These are phyloP conservation scores for Pythium brachiatum DNA, from an alignment of 352 stramenopile species.

Conservation along the genomic window DNA sequence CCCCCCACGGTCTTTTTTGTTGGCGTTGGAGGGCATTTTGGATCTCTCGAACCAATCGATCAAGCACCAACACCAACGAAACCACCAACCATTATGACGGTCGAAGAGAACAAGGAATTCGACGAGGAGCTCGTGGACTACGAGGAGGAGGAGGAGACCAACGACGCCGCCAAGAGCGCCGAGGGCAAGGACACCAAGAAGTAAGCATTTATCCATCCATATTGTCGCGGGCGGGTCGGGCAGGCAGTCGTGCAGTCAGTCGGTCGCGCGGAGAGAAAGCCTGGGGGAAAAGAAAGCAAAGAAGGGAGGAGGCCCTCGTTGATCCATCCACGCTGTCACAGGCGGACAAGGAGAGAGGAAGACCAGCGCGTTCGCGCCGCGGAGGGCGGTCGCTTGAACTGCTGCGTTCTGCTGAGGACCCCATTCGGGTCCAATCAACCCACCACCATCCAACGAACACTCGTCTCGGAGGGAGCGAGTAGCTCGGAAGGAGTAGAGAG, in stretches of 20 bases:
- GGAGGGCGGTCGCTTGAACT: neutral
- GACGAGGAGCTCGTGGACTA: conserved; percentile 90
- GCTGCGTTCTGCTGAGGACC: neutral
- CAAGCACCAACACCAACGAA: neutral
- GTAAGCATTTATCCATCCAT: conserved; percentile 53
- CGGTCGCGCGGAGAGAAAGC: conserved; percentile 3
- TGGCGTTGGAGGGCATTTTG: conserved; percentile 16
- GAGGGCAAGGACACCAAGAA: conserved; percentile 90
- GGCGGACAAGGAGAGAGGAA: conserved; percentile 1
- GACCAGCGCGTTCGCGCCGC: neutral
- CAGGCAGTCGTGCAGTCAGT: conserved; percentile 12
- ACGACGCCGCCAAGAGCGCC: conserved; percentile 63
- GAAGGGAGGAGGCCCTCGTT: neutral
- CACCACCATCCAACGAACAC: neutral
- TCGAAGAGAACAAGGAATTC: conserved; percentile 88
- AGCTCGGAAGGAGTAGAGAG: conserved; percentile 2
- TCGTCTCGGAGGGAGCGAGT: conserved; percentile 22
- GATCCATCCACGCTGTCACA: neutral
- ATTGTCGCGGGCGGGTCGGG: conserved; percentile 10
- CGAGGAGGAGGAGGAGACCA: conserved; percentile 85
- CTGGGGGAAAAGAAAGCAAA: conserved; percentile 9
- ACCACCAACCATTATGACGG: conserved; percentile 41
- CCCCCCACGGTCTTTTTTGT: neutral
- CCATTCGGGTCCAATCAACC: neutral
- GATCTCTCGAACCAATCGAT: conserved; percentile 31